These are phyloP conservation scores for Aureococcus anophagefferens DNA, from an alignment of 108 stramenopile genomes.

Conservation along the genomic window DNA sequence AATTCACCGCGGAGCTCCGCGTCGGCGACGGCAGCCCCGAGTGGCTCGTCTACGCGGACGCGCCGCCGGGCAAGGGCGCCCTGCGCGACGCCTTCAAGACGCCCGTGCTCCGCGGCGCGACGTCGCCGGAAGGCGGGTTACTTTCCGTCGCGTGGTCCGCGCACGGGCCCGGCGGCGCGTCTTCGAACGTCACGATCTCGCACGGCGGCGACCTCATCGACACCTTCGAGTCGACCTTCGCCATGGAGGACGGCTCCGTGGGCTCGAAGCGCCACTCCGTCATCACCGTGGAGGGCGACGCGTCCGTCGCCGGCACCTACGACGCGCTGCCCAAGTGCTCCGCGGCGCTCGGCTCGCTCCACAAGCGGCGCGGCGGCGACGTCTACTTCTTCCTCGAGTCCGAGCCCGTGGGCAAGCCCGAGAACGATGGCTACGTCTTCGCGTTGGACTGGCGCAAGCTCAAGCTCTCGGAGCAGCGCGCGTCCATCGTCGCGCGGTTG, in stretches of 20 bases:
- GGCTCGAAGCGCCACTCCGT: slow-evolving; percentile 8
- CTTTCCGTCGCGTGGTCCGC: slow-evolving; percentile 7
- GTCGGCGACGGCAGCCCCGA: slow-evolving; percentile 2
- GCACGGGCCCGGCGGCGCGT: slow-evolving; percentile 5
- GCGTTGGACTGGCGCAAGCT: background rate
- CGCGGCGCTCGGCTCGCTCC: slow-evolving; percentile 28
- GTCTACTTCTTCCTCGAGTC: slow-evolving; percentile 32
- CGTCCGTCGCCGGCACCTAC: slow-evolving; percentile 19
- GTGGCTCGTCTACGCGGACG: slow-evolving; percentile 25
- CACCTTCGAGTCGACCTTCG: slow-evolving; percentile 24
- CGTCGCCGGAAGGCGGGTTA: too few relatives aligned
- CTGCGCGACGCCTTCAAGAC: slow-evolving; percentile 15
- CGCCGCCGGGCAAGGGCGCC: slow-evolving; percentile 8
- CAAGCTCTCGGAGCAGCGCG: background rate
- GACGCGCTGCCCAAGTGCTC: slow-evolving; percentile 23
- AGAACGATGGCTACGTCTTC: slow-evolving; percentile 22
- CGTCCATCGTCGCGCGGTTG: too few relatives aligned
- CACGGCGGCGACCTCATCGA: slow-evolving; percentile 6
- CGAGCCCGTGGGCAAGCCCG: slow-evolving; percentile 16
- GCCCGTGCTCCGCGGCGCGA: slow-evolving; percentile 19
- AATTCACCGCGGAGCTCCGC: slow-evolving; percentile 10
- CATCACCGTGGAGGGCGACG: slow-evolving; percentile 8
- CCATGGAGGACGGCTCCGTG: slow-evolving; percentile 4
- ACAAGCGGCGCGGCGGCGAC: slow-evolving; percentile 11
- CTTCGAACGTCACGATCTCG: slow-evolving; percentile 5